Evolutionary conservation across 148 eudicot species (phyloP).

Genomic region (Rhododendron mucronatum): DNA sequence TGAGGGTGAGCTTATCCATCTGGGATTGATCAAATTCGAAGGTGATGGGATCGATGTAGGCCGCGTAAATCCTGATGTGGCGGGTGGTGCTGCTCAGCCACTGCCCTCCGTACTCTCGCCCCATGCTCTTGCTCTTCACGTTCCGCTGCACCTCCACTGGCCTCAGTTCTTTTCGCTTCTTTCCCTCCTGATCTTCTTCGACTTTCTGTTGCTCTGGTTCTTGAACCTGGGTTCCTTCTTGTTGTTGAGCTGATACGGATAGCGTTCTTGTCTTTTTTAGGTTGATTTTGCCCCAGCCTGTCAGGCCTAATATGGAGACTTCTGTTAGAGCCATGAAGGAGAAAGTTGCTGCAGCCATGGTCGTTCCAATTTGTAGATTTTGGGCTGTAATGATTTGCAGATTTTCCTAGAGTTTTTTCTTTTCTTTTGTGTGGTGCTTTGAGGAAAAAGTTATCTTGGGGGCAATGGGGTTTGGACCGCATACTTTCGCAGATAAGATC

Average conservation of each 20-base stretch:
- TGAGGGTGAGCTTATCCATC: constrained; percentile 80
- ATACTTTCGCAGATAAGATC: constrained; percentile 4
- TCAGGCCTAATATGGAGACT: constrained; percentile 37
- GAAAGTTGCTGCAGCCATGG: constrained; percentile 38
- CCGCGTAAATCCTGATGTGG: constrained; percentile 85
- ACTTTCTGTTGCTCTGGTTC: constrained; percentile 20
- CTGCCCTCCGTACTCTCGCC: constrained; percentile 74
- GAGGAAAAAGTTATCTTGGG: background rate
- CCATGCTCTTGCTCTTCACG: constrained; percentile 72
- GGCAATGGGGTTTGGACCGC: background rate
- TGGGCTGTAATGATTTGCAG: background rate
- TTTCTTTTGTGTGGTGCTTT: background rate
- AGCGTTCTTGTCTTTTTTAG: constrained; percentile 20
- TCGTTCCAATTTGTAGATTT: background rate
- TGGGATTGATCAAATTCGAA: constrained; percentile 82
- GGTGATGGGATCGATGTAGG: constrained; percentile 76
- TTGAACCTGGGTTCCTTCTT: constrained; percentile 29
- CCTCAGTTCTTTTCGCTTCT: constrained; percentile 21
- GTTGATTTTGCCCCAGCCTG: constrained; percentile 17
- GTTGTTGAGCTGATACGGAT: constrained; percentile 52
- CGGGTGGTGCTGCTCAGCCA: constrained; percentile 90
- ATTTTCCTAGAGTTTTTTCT: background rate
- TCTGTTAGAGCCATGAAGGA: constrained; percentile 52
- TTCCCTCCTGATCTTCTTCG: constrained; percentile 20
- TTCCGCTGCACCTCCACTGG: constrained; percentile 68